Percentiles rank a stretch among this genome's conserved stretches.
phyloP scores from a whole-genome alignment of 805 yeast species.

The Hyphopichia homilentoma region DNA sequence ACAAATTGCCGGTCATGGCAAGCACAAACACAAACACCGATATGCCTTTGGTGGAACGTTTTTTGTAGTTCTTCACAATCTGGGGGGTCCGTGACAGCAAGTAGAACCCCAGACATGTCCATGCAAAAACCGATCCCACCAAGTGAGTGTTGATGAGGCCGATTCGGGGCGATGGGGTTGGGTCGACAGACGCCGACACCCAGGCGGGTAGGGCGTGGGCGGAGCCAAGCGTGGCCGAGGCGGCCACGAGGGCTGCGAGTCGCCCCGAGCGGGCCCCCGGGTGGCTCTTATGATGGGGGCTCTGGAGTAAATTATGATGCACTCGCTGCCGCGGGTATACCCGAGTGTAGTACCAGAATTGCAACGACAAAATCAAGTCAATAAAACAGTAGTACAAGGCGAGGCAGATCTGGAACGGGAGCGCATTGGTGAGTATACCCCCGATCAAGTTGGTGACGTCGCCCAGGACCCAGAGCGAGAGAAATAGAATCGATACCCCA shows the following conservation, averaged over 20 bases:
- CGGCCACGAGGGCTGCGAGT: too few species aligned
- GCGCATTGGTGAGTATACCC: constrained; percentile 70
- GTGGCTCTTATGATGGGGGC: constrained; percentile 27
- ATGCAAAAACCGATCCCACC: constrained; percentile 26
- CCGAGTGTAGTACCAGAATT: constrained; percentile 66
- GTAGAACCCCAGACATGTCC: constrained; percentile 31
- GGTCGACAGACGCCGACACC: background rate
- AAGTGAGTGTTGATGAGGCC: background rate
- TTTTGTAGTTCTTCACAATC: constrained; percentile 25
- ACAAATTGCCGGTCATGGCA: constrained; percentile 33
- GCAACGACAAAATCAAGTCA: constrained; percentile 64
- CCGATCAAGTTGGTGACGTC: constrained; percentile 56
- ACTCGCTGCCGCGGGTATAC: constrained; percentile 38
- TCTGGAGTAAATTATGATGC: constrained; percentile 35
- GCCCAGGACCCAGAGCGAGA: constrained; percentile 35
- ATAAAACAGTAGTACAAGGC: constrained; percentile 72
- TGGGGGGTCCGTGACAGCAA: constrained; percentile 34
- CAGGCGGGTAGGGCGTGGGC: constrained; percentile 8
- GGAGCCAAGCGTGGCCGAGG: constrained; percentile 11
- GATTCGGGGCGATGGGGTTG: too few species aligned
- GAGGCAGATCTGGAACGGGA: constrained; percentile 73
- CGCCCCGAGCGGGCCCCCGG: too few species aligned
- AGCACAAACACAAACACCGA: constrained; percentile 31
- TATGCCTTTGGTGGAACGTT: constrained; percentile 31
- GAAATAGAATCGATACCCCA: constrained; percentile 30